These are phyloP conservation scores for Cyclotella baltica DNA, from an alignment of 108 stramenopile genomes.

Conservation along the genomic window DNA sequence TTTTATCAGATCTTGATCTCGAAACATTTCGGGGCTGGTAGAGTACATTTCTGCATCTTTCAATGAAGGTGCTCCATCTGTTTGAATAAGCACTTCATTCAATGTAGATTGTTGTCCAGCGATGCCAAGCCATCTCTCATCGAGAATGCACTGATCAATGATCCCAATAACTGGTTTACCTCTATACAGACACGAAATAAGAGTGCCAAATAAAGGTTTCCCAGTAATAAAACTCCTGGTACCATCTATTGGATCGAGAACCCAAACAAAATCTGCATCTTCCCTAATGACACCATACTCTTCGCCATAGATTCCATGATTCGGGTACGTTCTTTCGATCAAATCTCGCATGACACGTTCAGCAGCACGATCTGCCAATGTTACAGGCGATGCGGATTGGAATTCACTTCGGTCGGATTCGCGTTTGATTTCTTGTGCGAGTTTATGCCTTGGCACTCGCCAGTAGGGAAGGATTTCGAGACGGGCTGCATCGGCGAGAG, in stretches of 20 bases:
- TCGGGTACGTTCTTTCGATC: constrained; percentile 58
- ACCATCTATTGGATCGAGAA: constrained; percentile 70
- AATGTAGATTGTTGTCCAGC: constrained; percentile 44
- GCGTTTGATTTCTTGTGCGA: constrained; percentile 51
- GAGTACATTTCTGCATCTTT: constrained; percentile 53
- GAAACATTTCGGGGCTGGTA: constrained; percentile 67
- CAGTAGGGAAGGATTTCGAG: constrained; percentile 59
- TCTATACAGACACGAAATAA: constrained; percentile 52
- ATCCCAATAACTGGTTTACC: constrained; percentile 63
- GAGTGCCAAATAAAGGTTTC: constrained; percentile 65
- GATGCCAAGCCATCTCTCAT: constrained; percentile 65
- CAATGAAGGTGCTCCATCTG: constrained; percentile 28
- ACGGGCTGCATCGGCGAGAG: constrained; percentile 58
- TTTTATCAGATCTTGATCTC: constrained; percentile 47
- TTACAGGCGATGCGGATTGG: constrained; percentile 58
- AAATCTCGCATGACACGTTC: constrained; percentile 55
- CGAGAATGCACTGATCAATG: constrained; percentile 64
- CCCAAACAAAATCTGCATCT: constrained; percentile 64
- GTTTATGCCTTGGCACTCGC: constrained; percentile 54
- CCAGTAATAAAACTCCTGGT: constrained; percentile 68
- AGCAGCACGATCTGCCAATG: constrained; percentile 57
- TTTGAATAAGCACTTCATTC: constrained; percentile 51
- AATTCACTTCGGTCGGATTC: constrained; percentile 53
- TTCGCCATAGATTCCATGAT: constrained; percentile 65
- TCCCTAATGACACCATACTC: constrained; percentile 53